A percentile compares a stretch with the other conserved stretches of the same genome.
phyloP scores from a whole-genome alignment of 805 yeast species.

The Candida mattraensis region DNA sequence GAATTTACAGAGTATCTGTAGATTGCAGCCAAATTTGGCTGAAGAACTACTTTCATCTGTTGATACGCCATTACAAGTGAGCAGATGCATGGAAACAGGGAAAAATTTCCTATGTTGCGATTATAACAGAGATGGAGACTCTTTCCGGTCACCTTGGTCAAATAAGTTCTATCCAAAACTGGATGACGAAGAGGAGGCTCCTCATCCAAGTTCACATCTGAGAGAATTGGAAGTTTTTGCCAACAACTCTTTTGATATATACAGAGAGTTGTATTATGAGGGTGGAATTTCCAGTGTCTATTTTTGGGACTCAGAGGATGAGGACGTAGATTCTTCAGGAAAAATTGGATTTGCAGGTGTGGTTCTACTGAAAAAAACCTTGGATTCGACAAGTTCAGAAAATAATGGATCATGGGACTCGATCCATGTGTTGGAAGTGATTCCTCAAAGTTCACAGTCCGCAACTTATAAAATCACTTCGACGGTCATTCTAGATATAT shows the following conservation, averaged over 20 bases:
- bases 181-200: slow-evolving; percentile 61
- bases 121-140: slow-evolving; percentile 93
- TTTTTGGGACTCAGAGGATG: slow-evolving; percentile 83
- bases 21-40: slow-evolving; percentile 66
- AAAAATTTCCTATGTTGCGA: slow-evolving; percentile 84
- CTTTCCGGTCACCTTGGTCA: slow-evolving; percentile 88
- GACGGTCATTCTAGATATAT: slow-evolving; percentile 78
- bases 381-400: slow-evolving; percentile 41
- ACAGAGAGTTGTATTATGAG: slow-evolving; percentile 91
- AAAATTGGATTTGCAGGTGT: slow-evolving; percentile 84
- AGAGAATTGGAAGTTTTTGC: slow-evolving; percentile 77
- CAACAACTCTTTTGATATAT: slow-evolving; percentile 88
- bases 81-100: slow-evolving; percentile 52
- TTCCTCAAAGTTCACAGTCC: slow-evolving; percentile 39
- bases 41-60: slow-evolving; percentile 85
- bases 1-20: slow-evolving; percentile 48
- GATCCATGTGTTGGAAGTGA: slow-evolving; percentile 86
- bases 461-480: slow-evolving; percentile 75
- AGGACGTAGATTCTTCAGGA: slow-evolving; percentile 45
- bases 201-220: slow-evolving; percentile 65
- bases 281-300: slow-evolving; percentile 91
- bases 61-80: slow-evolving; percentile 73
- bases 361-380: slow-evolving; percentile 70
- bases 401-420: slow-evolving; percentile 79
- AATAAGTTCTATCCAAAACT: slow-evolving; percentile 62